Conservation (phyloP, 345 rosid species). For the Bruguiera gymnorhiza region DNA sequence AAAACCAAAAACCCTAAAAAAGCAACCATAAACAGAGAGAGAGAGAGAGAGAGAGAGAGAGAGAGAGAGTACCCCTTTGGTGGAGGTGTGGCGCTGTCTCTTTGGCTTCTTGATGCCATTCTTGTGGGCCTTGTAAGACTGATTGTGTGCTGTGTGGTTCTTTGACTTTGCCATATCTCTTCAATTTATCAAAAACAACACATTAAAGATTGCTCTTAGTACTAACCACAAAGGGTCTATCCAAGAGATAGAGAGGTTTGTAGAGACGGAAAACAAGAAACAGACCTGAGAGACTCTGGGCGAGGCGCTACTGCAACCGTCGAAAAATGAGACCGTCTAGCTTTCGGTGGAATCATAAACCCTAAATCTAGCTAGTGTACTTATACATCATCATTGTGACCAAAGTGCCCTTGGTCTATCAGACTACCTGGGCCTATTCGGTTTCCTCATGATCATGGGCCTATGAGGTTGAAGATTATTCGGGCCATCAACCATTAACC, state of each 20-base stretch:
- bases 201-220: background rate
- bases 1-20: background rate
- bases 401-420: background rate
- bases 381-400: background rate
- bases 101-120: conserved; percentile 98
- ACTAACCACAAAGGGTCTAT: background rate
- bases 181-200: background rate
- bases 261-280: too few relatives aligned
- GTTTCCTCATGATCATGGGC: too few relatives aligned
- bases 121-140: conserved; percentile 93
- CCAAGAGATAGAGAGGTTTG: background rate
- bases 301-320: background rate
- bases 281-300: background rate
- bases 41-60: background rate
- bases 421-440: background rate
- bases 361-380: background rate
- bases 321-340: background rate
- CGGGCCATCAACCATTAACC: too few relatives aligned
- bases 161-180: conserved; percentile 97
- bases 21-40: background rate
- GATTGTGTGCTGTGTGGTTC: conserved; percentile 99
- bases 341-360: too few relatives aligned
- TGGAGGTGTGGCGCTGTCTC: conserved; percentile 85
- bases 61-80: conserved; percentile 70
- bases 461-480: too few relatives aligned